Conservation (phyloP, 306 rosid genomes). For the Inga leiocalycina region DNA sequence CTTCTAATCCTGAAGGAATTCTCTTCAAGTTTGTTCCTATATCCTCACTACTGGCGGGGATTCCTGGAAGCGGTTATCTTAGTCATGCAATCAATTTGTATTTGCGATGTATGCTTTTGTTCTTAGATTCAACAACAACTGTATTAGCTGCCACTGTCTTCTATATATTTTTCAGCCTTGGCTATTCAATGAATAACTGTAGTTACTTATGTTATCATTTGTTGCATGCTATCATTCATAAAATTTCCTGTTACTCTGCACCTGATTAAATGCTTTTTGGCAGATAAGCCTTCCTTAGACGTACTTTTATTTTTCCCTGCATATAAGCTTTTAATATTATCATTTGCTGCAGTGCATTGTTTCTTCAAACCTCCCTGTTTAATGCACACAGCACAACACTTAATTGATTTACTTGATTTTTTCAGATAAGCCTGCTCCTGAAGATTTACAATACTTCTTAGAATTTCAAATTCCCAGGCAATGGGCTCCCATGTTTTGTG, state of each 20-base stretch:
- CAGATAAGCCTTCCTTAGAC: slow-evolving; percentile 64
- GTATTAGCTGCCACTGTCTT: slow-evolving; percentile 2
- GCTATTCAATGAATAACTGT: neutral
- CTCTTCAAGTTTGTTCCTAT: slow-evolving; percentile 85
- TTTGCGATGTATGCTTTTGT: slow-evolving; percentile 75
- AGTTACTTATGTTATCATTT: slow-evolving; percentile 12
- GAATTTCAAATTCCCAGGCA: slow-evolving; percentile 99
- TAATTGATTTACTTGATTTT: slow-evolving; percentile 33
- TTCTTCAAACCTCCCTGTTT: slow-evolving; percentile 17
- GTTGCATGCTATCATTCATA: slow-evolving; percentile 22
- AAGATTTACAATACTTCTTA: slow-evolving; percentile 83
- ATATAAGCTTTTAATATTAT: slow-evolving; percentile 17
- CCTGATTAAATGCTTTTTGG: slow-evolving; percentile 33
- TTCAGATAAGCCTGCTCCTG: slow-evolving; percentile 83
- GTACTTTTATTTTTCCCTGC: neutral
- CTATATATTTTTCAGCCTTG: slow-evolving; percentile 31
- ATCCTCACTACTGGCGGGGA: slow-evolving; percentile 86
- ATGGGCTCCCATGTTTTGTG: slow-evolving; percentile 98
- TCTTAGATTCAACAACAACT: slow-evolving; percentile 12
- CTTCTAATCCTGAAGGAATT: slow-evolving; percentile 79
- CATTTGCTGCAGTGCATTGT: slow-evolving; percentile 20
- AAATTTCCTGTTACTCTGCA: slow-evolving; percentile 12
- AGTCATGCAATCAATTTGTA: slow-evolving; percentile 97
- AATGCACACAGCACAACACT: neutral
- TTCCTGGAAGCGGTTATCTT: slow-evolving; percentile 98